A percentile compares a stretch with the other conserved stretches of the same genome.
phyloP scores from a whole-genome alignment of 2,329 filamentous ascomycete genomes.

The Talaromyces sp. region DNA sequence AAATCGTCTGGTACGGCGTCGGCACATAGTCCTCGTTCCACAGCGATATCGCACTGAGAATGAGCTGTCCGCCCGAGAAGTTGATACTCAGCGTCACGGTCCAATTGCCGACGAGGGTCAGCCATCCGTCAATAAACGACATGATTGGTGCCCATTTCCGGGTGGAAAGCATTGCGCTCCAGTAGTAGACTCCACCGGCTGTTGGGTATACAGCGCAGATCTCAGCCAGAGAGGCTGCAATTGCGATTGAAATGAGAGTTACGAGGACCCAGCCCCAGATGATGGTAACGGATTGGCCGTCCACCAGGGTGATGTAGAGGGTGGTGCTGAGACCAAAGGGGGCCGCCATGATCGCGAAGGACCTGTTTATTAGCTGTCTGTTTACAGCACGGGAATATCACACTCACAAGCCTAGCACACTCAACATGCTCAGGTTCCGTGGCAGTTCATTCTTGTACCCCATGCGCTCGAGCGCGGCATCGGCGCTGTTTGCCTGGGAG shows the following conservation, averaged over 20 bases:
- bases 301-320: conserved; percentile 63
- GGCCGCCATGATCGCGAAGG: conserved; percentile 72
- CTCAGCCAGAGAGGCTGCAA: conserved; percentile 64
- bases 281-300: conserved; percentile 66
- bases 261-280: conserved; percentile 68
- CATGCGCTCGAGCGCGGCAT: conserved; percentile 61
- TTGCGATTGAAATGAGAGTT: conserved; percentile 59
- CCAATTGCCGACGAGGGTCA: conserved; percentile 71
- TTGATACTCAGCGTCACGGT: conserved; percentile 65
- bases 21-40: conserved; percentile 67
- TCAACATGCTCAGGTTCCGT: conserved; percentile 64
- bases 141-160: conserved; percentile 63
- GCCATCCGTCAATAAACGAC: conserved; percentile 67
- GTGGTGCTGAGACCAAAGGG: conserved; percentile 66
- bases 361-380: conserved; percentile 35
- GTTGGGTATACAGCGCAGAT: conserved; percentile 68
- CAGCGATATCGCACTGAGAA: conserved; percentile 64
- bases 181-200: conserved; percentile 67
- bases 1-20: conserved; percentile 65
- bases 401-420: conserved; percentile 59
- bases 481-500: conserved; percentile 37
- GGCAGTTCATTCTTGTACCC: conserved; percentile 66
- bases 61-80: conserved; percentile 67
- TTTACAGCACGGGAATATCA: not conserved
- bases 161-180: conserved; percentile 65